These are phyloP conservation scores for Xylaria palmicola DNA, from an alignment of 495 filamentous ascomycete species.

Conservation along the genomic window DNA sequence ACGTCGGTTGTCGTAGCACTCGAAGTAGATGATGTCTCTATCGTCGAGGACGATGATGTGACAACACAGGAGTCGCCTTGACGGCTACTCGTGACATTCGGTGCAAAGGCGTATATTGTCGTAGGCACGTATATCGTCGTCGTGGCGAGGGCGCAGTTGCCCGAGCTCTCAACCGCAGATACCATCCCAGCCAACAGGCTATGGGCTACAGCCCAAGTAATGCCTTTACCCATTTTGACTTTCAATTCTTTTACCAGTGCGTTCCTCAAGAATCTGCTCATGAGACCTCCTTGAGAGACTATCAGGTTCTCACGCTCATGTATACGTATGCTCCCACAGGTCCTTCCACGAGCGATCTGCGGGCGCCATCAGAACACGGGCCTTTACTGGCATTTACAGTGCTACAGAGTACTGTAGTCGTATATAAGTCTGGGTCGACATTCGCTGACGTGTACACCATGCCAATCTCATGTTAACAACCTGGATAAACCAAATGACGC, in stretches of 20 bases:
- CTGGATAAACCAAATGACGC: background rate
- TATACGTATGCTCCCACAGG: background rate
- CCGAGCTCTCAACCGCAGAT: constrained; percentile 3
- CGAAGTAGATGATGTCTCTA: constrained; percentile 10
- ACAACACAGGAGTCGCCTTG: constrained; percentile 12
- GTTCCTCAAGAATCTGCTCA: background rate
- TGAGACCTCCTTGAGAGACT: background rate
- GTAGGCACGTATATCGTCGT: constrained; percentile 26
- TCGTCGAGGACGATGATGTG: constrained; percentile 14
- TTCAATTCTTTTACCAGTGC: background rate
- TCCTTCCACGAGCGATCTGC: background rate
- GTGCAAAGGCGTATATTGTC: constrained; percentile 22
- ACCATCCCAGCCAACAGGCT: background rate
- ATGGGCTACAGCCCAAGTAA: constrained; percentile 1
- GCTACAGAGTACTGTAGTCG: background rate
- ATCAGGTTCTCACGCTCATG: background rate
- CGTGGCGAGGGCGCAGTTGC: constrained; percentile 16
- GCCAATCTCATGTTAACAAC: background rate
- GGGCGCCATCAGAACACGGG: background rate
- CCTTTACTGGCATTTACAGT: background rate
- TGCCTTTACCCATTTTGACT: background rate
- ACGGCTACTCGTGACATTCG: constrained; percentile 18
- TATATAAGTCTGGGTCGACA: background rate
- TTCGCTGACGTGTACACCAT: background rate
- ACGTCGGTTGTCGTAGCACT: background rate